phyloP scores from a whole-genome alignment of 2,329 filamentous ascomycete species.

The Pseudocercospora crystallina region DNA sequence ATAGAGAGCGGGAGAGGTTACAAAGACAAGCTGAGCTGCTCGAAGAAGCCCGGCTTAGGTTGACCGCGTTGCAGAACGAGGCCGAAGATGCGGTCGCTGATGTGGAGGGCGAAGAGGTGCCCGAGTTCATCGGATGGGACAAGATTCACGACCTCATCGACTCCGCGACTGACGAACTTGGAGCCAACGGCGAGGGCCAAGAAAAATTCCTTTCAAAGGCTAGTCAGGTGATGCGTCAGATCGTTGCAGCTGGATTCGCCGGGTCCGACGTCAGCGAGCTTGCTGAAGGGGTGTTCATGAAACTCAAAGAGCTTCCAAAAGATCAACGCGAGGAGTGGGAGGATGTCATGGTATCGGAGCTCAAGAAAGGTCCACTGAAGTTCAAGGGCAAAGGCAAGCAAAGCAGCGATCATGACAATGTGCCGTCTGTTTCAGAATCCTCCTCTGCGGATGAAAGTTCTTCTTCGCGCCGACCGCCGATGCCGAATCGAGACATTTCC shows the following conservation, averaged over 20 bases:
- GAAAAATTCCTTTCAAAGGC: conserved; percentile 15
- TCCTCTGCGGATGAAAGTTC: conserved; percentile 4
- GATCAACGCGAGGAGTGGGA: conserved; percentile 30
- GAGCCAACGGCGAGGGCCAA: conserved; percentile 13
- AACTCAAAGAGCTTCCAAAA: conserved; percentile 22
- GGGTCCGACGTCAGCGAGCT: conserved; percentile 20
- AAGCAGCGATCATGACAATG: background rate
- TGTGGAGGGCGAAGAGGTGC: conserved; percentile 1
- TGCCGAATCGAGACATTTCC: conserved; percentile 47
- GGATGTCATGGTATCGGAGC: conserved; percentile 22
- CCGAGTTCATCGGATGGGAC: conserved; percentile 28
- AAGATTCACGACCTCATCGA: conserved; percentile 28
- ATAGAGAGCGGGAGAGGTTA: conserved; percentile 28
- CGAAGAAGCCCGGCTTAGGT: conserved; percentile 27
- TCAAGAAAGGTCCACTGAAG: background rate
- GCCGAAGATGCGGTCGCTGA: conserved; percentile 14
- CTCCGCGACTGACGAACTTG: conserved; percentile 25
- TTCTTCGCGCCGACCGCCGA: conserved; percentile 39
- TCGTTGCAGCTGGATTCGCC: conserved; percentile 21
- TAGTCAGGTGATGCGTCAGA: conserved; percentile 21
- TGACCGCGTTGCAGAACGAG: conserved; percentile 28
- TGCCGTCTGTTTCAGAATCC: background rate
- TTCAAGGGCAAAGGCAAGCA: background rate
- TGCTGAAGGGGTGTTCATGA: conserved; percentile 24
- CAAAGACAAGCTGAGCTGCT: conserved; percentile 30